These are phyloP conservation scores for Pythium aquatile DNA, from an alignment of 352 stramenopile genomes.

Conservation along the genomic window DNA sequence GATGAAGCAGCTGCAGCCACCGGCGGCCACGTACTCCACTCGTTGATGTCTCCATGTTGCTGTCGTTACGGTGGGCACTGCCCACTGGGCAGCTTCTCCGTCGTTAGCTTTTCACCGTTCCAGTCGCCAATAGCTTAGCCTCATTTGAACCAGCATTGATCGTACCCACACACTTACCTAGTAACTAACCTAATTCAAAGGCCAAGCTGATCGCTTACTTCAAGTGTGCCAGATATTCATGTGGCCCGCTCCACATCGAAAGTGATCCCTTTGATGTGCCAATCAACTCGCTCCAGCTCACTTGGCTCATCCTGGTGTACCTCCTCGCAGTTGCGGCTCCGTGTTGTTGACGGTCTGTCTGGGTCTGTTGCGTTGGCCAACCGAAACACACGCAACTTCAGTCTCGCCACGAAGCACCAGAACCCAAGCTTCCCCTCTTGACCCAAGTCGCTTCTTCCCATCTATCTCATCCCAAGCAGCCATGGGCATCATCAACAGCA, in stretches of 20 bases:
- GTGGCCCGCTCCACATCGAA: background rate
- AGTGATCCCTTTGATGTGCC: slow-evolving; percentile 1
- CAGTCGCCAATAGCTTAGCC: too few relatives aligned
- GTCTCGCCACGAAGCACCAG: slow-evolving; percentile 1
- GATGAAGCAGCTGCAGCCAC: background rate
- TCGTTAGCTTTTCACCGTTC: too few relatives aligned
- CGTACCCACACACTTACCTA: too few relatives aligned
- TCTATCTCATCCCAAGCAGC: background rate
- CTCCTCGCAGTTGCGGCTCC: background rate
- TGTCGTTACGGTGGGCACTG: too few relatives aligned
- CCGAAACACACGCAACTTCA: slow-evolving; percentile 3
- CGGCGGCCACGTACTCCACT: background rate
- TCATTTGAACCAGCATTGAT: too few relatives aligned
- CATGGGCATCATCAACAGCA: slow-evolving; percentile 33
- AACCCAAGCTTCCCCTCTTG: slow-evolving; percentile 6
- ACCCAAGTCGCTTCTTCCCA: background rate
- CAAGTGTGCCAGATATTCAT: background rate
- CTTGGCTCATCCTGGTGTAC: background rate
- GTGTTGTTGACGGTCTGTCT: too few relatives aligned
- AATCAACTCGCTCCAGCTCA: slow-evolving; percentile 6
- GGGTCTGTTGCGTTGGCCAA: background rate
- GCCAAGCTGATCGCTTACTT: background rate
- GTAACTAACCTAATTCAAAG: background rate
- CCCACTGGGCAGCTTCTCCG: too few relatives aligned
- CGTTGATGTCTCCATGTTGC: too few relatives aligned